Evolutionary conservation across 78 protist species (phyloP).

Genomic region (Monocercomonoides exilis): DNA sequence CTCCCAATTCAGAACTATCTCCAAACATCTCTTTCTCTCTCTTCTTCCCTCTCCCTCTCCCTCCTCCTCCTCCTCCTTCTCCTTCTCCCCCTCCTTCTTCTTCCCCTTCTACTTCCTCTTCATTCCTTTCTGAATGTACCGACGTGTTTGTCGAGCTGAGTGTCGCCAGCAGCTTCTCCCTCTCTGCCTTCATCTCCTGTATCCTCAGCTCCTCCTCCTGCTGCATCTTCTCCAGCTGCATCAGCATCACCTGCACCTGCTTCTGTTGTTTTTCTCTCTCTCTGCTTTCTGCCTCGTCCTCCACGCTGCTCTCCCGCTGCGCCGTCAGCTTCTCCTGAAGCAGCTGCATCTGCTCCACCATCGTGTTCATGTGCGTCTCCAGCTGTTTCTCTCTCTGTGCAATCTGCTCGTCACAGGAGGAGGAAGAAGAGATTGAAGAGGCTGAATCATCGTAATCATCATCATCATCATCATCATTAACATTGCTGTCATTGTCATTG

Average conservation of each 20-base stretch:
- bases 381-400: no score
- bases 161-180: background rate
- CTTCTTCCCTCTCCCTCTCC: background rate
- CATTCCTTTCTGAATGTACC: background rate
- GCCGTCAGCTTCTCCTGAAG: no score
- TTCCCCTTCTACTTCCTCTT: background rate
- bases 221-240: slow-evolving; percentile 8
- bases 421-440: no score
- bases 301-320: no score
- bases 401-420: no score
- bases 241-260: slow-evolving; percentile 1
- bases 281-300: background rate
- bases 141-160: background rate
- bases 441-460: no score
- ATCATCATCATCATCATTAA: background rate
- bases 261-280: background rate
- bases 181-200: no score
- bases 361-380: no score
- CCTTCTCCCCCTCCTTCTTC: background rate
- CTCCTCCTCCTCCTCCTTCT: slow-evolving; percentile 7
- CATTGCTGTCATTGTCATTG: background rate
- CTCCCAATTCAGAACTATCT: background rate
- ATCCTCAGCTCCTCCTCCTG: slow-evolving; percentile 8
- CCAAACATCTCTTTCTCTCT: background rate
- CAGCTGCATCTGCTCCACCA: no score